Conservation (phyloP, 2,329 filamentous ascomycete genomes). For the Triangularia setosa region DNA sequence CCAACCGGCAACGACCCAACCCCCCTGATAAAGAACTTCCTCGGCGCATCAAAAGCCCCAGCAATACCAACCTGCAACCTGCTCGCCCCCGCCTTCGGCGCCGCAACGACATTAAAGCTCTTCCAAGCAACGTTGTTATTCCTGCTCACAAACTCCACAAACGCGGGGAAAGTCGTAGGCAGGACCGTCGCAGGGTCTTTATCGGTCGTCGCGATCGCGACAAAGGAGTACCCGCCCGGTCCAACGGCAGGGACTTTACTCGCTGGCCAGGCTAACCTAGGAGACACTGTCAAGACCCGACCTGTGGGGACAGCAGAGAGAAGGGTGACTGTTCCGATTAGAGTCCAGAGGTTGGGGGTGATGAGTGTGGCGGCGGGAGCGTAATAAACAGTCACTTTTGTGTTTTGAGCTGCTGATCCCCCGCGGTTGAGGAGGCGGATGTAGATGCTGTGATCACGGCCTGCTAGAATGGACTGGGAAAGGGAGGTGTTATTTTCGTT, state of each 20-base stretch:
- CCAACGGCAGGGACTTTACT: background rate
- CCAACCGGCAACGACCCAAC: slow-evolving; percentile 3
- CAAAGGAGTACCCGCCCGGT: slow-evolving; percentile 13
- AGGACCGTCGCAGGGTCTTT: slow-evolving; percentile 1
- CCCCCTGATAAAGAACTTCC: background rate
- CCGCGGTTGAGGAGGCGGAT: slow-evolving; percentile 13
- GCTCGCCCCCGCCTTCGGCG: background rate
- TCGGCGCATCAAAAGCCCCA: slow-evolving; percentile 6
- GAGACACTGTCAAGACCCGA: slow-evolving; percentile 2
- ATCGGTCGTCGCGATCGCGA: slow-evolving; percentile 4
- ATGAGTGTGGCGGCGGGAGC: slow-evolving; percentile 11
- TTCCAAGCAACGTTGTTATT: slow-evolving; percentile 15
- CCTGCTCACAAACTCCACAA: slow-evolving; percentile 9
- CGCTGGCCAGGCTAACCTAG: slow-evolving; percentile 5
- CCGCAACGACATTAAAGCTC: slow-evolving; percentile 7
- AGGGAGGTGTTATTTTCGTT: slow-evolving; percentile 10
- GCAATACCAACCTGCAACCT: slow-evolving; percentile 4
- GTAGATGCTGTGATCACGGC: slow-evolving; percentile 10
- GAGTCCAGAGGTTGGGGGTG: slow-evolving; percentile 10
- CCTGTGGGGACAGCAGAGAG: background rate
- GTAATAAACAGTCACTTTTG: slow-evolving; percentile 6
- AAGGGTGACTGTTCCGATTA: slow-evolving; percentile 7
- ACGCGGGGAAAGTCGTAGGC: slow-evolving; percentile 4
- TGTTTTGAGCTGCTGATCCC: background rate
- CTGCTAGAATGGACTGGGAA: slow-evolving; percentile 4